A percentile compares a stretch with the other conserved stretches of the same genome.
phyloP scores from a whole-genome alignment of 2,329 filamentous ascomycete genomes.

The Ceratocystis diversiconidia region DNA sequence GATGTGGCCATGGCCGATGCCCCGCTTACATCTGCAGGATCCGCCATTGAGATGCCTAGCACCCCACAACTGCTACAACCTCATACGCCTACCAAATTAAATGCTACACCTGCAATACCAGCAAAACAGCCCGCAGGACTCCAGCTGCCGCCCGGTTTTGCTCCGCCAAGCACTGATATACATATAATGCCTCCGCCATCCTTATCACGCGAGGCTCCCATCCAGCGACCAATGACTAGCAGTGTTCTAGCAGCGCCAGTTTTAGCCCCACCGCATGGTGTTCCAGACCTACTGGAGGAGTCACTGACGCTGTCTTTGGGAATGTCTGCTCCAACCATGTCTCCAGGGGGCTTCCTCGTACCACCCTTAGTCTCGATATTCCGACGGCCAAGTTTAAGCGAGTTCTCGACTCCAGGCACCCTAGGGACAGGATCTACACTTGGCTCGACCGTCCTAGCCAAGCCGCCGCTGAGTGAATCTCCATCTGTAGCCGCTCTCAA shows the following conservation, averaged over 20 bases:
- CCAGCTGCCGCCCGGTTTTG: conserved; percentile 17
- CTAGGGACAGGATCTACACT: neutral
- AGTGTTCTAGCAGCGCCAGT: conserved; percentile 29
- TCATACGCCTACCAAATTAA: neutral
- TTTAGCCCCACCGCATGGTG: conserved; percentile 26
- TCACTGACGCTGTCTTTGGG: conserved; percentile 18
- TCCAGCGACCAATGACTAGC: conserved; percentile 8
- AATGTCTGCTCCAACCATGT: conserved; percentile 22
- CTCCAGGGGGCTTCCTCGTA: conserved; percentile 13
- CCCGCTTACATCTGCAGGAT: neutral
- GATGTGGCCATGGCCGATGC: conserved; percentile 10
- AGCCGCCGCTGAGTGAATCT: neutral
- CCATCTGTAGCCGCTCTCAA: neutral
- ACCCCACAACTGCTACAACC: neutral
- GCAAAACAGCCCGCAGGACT: conserved; percentile 1
- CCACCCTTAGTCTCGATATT: conserved; percentile 20
- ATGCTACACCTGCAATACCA: neutral
- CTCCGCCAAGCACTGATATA: conserved; percentile 8
- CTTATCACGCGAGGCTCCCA: neutral
- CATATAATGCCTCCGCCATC: conserved; percentile 15
- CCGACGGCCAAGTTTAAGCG: neutral
- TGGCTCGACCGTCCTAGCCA: neutral
- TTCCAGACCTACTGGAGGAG: conserved; percentile 15
- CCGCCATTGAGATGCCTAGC: neutral
- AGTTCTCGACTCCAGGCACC: neutral